Conservation (phyloP, 1,139 yeast species). For the Zygotorulaspora mrakii region DNA sequence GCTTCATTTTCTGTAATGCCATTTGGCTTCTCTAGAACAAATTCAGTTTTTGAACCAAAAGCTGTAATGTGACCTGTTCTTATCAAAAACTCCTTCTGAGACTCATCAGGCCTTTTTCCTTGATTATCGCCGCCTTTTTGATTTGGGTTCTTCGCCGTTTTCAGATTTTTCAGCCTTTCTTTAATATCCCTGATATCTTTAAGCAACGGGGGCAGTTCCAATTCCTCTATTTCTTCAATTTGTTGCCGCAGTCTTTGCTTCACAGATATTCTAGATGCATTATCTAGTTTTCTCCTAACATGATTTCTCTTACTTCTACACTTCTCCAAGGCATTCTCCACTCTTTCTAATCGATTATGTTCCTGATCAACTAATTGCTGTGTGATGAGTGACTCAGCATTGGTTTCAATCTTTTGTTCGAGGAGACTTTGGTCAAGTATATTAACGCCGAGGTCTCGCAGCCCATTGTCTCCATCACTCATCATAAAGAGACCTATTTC, state of each 20-base stretch:
- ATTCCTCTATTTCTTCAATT: constrained; percentile 47
- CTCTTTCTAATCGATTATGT: constrained; percentile 64
- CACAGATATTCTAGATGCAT: constrained; percentile 65
- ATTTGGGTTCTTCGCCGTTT: constrained; percentile 27
- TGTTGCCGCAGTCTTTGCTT: constrained; percentile 54
- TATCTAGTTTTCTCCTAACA: constrained; percentile 48
- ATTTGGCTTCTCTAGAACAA: constrained; percentile 38
- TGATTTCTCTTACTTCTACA: constrained; percentile 43
- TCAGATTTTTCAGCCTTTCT: constrained; percentile 44
- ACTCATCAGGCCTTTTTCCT: constrained; percentile 57
- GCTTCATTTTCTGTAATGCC: constrained; percentile 29
- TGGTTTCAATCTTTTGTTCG: constrained; percentile 64
- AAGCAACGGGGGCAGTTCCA: constrained; percentile 51
- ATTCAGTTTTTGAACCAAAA: constrained; percentile 68
- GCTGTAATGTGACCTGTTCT: constrained; percentile 95
- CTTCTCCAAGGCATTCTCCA: constrained; percentile 47
- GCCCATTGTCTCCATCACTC: constrained; percentile 19
- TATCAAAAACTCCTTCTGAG: constrained; percentile 73
- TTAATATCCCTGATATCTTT: constrained; percentile 67
- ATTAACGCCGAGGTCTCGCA: constrained; percentile 44
- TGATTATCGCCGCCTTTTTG: constrained; percentile 22
- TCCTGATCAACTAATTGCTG: constrained; percentile 71
- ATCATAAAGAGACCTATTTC: too few relatives aligned
- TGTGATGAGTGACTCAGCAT: constrained; percentile 62
- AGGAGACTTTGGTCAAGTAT: constrained; percentile 72